phyloP scores from a whole-genome alignment of 345 rosid genomes.

The Aquilaria sinensis region DNA sequence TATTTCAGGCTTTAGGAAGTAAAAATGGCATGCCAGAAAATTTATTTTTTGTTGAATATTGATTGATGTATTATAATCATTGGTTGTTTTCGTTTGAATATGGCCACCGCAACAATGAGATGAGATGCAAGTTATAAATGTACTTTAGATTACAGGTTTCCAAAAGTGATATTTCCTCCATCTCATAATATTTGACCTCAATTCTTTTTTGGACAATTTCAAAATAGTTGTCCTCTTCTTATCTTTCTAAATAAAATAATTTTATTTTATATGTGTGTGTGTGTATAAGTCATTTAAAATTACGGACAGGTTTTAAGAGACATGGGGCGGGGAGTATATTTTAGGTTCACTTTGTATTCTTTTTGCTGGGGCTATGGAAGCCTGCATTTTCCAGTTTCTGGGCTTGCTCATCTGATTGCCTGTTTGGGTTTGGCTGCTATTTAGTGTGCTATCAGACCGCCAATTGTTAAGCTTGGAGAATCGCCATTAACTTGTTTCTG shows the following conservation, averaged over 20 bases:
- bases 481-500: slow-evolving; percentile 26
- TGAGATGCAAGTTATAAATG: too few relatives aligned
- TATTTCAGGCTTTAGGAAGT: too few relatives aligned
- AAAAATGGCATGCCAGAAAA: too few relatives aligned
- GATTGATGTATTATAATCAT: too few relatives aligned
- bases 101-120: too few relatives aligned
- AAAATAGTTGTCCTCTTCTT: not conserved
- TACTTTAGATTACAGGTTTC: too few relatives aligned
- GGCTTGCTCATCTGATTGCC: not conserved
- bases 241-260: not conserved
- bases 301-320: not conserved
- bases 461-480: slow-evolving; percentile 71
- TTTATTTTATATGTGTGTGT: not conserved
- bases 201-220: too few relatives aligned
- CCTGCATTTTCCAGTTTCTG: not conserved
- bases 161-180: too few relatives aligned
- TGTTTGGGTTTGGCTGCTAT: slow-evolving; percentile 39
- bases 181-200: too few relatives aligned
- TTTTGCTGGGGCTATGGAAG: not conserved
- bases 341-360: not conserved
- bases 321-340: too few relatives aligned
- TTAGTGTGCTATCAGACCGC: slow-evolving; percentile 63
- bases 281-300: not conserved
- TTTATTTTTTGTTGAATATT: too few relatives aligned
- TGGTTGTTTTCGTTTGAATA: too few relatives aligned